A percentile compares a stretch with the other conserved stretches of the same genome.
phyloP scores from a whole-genome alignment of 139 green algal genomes.

The Closterium sp. region DNA sequence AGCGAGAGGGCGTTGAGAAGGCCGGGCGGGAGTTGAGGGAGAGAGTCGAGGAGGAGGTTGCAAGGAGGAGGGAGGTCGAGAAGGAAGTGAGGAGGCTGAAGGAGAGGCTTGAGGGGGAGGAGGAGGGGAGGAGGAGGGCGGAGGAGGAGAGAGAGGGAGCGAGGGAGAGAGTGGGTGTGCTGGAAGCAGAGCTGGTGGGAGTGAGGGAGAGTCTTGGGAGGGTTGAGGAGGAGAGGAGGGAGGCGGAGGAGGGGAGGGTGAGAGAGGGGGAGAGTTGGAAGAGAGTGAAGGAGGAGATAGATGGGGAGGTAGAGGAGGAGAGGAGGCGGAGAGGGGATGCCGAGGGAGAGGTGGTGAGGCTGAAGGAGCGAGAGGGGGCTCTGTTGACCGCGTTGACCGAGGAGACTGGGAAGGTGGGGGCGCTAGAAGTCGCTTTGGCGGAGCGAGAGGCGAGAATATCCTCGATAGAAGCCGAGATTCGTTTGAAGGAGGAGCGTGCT shows the following conservation, averaged over 20 bases:
- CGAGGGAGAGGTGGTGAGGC: not conserved
- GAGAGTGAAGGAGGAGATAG: not conserved
- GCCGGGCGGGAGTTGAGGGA: not conserved
- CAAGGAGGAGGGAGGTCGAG: not conserved
- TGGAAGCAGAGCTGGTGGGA: not conserved
- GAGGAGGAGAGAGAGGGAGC: not conserved
- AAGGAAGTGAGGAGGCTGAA: not conserved
- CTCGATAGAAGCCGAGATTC: not conserved
- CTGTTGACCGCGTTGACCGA: not conserved
- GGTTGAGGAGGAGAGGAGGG: not conserved
- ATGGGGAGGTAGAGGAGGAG: not conserved
- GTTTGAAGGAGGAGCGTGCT: not conserved
- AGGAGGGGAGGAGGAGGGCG: not conserved
- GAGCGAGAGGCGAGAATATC: not conserved
- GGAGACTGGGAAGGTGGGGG: not conserved
- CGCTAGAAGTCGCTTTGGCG: not conserved
- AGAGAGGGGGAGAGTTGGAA: not conserved
- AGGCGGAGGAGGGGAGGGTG: not conserved
- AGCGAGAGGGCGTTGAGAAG: not conserved
- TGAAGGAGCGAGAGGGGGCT: not conserved
- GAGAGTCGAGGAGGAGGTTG: not conserved
- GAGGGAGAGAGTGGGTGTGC: not conserved
- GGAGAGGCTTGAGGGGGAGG: not conserved
- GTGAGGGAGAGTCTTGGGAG: not conserved
- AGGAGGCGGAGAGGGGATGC: not conserved